Base-by-base conservation (phyloP, 2,329 filamentous ascomycete genomes). In the Diplodia sapinea region DNA sequence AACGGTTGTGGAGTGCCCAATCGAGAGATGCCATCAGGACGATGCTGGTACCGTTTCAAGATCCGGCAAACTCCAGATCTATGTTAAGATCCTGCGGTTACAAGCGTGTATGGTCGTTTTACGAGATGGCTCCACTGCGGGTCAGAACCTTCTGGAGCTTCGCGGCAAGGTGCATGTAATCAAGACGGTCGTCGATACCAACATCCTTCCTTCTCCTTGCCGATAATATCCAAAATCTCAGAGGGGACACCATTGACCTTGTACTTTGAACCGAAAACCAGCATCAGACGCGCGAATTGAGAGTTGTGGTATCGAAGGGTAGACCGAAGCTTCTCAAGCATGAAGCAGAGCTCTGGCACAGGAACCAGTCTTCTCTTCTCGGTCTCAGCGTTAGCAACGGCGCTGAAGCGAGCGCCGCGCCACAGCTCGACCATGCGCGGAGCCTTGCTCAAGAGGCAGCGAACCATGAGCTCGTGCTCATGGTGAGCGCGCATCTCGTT, bases 51-150 rank as follows among this genome's bases (percentile, higher is more conserved):
- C n/a, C n/a, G n/a, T n/a, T 70, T 55, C 3, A 71, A 78, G 0
- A n/a, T n/a, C n/a, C n/a, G n/a, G n/a, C n/a, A n/a, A n/a, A n/a
- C n/a, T n/a, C n/a, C n/a, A n/a, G n/a, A n/a, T n/a, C n/a, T n/a
- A n/a, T n/a, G n/a, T n/a, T n/a, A n/a, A n/a, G n/a, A n/a, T n/a
- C n/a, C n/a, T n/a, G n/a, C n/a, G n/a, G n/a, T n/a, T n/a, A n/a
- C n/a, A n/a, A n/a, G n/a, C n/a, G n/a, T n/a, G n/a, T n/a, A n/a
- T n/a, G n/a, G n/a, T n/a, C n/a, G n/a, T n/a, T n/a, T n/a, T n/a
- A n/a, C n/a, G 74, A 52, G 3, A 86, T 74, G 52, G 79, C 83
- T 8, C 80, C 73, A 11, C 74, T 67, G 52, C 79, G 77, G 0
- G 74, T 76, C 0, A 78, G 13, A 2, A 29, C 52, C n/a, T 70